Conservation (phyloP, 1,139 yeast genomes). For the Candida frijolesensis region DNA sequence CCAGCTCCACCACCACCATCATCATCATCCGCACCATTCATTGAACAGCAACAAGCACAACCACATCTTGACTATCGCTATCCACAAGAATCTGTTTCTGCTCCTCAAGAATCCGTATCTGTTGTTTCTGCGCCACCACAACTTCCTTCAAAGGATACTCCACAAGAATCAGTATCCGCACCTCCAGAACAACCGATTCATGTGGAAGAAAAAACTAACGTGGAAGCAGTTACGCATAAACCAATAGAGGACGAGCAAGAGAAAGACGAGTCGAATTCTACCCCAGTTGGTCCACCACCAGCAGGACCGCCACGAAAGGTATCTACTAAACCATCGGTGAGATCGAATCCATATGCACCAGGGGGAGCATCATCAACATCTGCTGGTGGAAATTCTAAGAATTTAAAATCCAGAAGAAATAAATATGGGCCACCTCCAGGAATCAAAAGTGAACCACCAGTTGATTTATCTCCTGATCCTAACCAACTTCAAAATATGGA, state of each 20-base stretch:
- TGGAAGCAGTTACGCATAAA: neutral
- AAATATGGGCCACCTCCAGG: slow-evolving; percentile 36
- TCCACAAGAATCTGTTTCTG: slow-evolving; percentile 12
- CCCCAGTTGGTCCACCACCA: slow-evolving; percentile 12
- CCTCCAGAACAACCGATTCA: slow-evolving; percentile 4
- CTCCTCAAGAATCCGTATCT: slow-evolving; percentile 6
- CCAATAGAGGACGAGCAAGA: neutral
- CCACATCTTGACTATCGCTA: too few species aligned
- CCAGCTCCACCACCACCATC: slow-evolving; percentile 11
- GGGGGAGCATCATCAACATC: neutral
- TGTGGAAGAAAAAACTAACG: neutral
- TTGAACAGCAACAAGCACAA: neutral
- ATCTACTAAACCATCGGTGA: slow-evolving; percentile 15
- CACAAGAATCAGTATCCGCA: slow-evolving; percentile 1
- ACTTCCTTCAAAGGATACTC: slow-evolving; percentile 1
- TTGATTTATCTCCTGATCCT: slow-evolving; percentile 10
- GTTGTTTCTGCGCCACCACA: neutral
- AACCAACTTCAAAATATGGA: slow-evolving; percentile 15
- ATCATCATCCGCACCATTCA: neutral
- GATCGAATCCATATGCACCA: slow-evolving; percentile 47
- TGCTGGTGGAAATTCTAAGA: slow-evolving; percentile 18
- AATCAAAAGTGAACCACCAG: slow-evolving; percentile 19
- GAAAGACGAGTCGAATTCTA: slow-evolving; percentile 1
- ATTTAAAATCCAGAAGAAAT: slow-evolving; percentile 20
- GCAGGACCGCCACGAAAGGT: slow-evolving; percentile 6